Conservation (phyloP, 306 rosid genomes). For the Alnus rubra region DNA sequence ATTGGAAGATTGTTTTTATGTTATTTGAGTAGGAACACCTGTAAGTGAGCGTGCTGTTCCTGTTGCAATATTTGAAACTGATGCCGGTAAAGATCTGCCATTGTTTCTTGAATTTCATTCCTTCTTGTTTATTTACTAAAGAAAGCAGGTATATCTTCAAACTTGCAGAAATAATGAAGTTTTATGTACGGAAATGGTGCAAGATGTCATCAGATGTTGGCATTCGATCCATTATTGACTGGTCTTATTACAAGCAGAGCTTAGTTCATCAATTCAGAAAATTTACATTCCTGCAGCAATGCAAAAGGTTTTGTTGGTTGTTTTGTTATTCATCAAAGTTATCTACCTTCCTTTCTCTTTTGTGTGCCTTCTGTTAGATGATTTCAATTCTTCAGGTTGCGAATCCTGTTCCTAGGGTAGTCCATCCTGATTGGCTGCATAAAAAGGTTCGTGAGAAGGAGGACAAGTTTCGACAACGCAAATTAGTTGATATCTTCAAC, state of each 20-base stretch:
- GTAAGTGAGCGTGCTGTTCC: constrained; percentile 99
- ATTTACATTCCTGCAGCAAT: constrained; percentile 99
- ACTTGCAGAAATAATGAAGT: constrained; percentile 84
- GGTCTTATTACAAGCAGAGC: constrained; percentile 97
- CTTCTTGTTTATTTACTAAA: constrained; percentile 25
- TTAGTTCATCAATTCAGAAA: constrained; percentile 91
- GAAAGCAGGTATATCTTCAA: constrained; percentile 16
- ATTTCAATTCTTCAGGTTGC: constrained; percentile 60
- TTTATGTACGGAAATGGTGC: constrained; percentile 95
- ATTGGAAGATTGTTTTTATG: constrained; percentile 1
- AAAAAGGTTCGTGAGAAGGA: constrained; percentile 97
- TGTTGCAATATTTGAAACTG: constrained; percentile 96
- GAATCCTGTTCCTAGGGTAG: constrained; percentile 95
- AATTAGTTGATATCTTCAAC: constrained; percentile 67
- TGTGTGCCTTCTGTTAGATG: constrained; percentile 19
- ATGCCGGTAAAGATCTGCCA: constrained; percentile 60
- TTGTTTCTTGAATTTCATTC: constrained; percentile 21
- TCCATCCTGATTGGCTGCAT: constrained; percentile 98
- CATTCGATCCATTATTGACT: constrained; percentile 88
- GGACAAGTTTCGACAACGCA: constrained; percentile 87
- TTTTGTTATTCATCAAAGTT: constrained; percentile 23
- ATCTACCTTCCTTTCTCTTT: constrained; percentile 15
- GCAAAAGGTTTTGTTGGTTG: constrained; percentile 76
- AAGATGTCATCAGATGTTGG: constrained; percentile 88
- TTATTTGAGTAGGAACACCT: constrained; percentile 72